Base-by-base conservation (phyloP, 2,329 filamentous ascomycete genomes). In the Plectosphaerella cucumerina region DNA sequence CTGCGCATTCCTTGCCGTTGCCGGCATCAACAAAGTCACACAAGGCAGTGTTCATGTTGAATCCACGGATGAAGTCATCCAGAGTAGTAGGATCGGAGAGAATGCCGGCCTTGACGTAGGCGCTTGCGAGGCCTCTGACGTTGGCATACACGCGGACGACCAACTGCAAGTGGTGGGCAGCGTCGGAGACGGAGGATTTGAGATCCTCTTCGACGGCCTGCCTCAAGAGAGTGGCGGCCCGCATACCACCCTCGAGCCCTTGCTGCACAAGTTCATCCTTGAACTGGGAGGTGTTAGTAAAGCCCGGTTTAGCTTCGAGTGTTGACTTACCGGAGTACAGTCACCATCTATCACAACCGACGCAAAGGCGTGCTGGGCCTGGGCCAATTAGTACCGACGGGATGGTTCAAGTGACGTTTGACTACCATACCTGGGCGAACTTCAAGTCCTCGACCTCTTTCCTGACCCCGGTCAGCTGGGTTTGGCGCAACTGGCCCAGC, bases 11-110 rank as follows among this genome's bases (percentile, higher is more conserved):
- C 50, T 73, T 73, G 10, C 70, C 70, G 50, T 67, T 62, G 6
- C 70, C 71, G 10, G 67, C 70, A 59, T 73, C 69, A 21, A 72
- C 62, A 50, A 67, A 71, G 37, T 73, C 69, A 53, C 65, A 71
- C 18, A 68, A 49, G 2, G 59, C 48, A 45, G 66, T 55, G 20
- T 61, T 65, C 56, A 67, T 71, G 48, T 73, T 73, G 59, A 74
- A 72, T 0, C 70, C 71, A 17, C 66, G 67, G 14, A 72, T 62
- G 51, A 73, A 74, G 2, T 60, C 56, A 20, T 57, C 50, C 37
- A 74, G 56, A 1, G 55, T 53, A 6, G 55, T 53, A 4, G 56
- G 44, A 10, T 62, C 51, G 10, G 48, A 34, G 12, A 71, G 37
- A 9, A 69, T 57, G 2, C 55, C 55, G 10, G 51, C 51, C 33